Evolutionary conservation across 2,329 filamentous ascomycete species (phyloP).

Genomic region (Nothophaeocryptopus gaeumannii): DNA sequence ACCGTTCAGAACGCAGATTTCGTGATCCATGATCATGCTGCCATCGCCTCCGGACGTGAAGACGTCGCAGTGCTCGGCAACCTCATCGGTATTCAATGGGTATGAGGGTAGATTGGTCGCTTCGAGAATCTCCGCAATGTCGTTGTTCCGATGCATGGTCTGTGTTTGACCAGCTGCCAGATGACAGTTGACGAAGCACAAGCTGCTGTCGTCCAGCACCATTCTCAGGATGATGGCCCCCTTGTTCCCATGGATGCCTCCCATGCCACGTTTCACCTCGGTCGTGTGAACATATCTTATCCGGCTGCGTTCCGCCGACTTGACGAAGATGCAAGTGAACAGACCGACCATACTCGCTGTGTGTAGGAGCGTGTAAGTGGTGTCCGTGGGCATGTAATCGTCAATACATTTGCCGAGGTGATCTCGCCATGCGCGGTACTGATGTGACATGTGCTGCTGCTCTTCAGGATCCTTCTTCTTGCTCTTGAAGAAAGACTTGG

Average conservation of each 20-base stretch:
- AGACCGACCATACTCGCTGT: conserved; percentile 87
- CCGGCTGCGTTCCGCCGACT: conserved; percentile 69
- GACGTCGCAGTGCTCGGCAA: conserved; percentile 65
- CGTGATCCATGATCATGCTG: conserved; percentile 90
- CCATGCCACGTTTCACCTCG: conserved; percentile 94
- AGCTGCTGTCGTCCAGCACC: conserved; percentile 83
- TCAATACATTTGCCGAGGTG: conserved; percentile 79
- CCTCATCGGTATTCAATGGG: conserved; percentile 49
- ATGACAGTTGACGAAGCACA: conserved; percentile 98
- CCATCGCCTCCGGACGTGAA: conserved; percentile 93
- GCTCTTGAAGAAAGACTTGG: conserved; percentile 82
- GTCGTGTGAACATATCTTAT: conserved; percentile 75
- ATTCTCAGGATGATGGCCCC: conserved; percentile 91
- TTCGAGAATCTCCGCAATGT: conserved; percentile 86
- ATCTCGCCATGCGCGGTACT: conserved; percentile 95
- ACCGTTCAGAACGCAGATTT: conserved; percentile 94
- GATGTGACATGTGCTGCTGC: conserved; percentile 89
- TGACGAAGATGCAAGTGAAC: conserved; percentile 95
- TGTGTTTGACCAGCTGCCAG: conserved; percentile 89
- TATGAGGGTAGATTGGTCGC: conserved; percentile 64
- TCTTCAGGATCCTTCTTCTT: conserved; percentile 81
- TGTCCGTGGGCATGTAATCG: conserved; percentile 72
- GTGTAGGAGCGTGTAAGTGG: conserved; percentile 81
- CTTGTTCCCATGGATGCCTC: conserved; percentile 93
- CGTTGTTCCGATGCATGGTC: conserved; percentile 86